Conservation (phyloP, 306 rosid species). For the Hippophae tibetana region DNA sequence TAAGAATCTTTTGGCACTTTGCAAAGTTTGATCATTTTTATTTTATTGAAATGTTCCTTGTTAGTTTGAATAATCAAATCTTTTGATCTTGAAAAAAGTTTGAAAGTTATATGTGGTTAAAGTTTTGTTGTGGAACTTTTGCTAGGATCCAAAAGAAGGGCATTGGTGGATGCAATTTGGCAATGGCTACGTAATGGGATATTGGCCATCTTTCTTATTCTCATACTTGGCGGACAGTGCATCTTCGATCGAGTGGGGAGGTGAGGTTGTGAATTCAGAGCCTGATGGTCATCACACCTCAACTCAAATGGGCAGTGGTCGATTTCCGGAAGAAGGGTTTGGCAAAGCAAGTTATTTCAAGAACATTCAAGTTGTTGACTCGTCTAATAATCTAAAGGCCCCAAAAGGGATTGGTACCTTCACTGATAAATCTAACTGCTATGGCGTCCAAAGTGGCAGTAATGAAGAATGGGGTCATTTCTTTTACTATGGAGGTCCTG, state of each 20-base stretch:
- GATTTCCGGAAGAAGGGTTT: slow-evolving; percentile 88
- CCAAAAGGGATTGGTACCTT: slow-evolving; percentile 79
- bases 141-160: slow-evolving; percentile 90
- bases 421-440: slow-evolving; percentile 86
- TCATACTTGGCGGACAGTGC: slow-evolving; percentile 94
- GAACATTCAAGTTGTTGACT: slow-evolving; percentile 85
- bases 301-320: slow-evolving; percentile 96
- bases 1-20: no score
- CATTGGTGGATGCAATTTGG: slow-evolving; percentile 99
- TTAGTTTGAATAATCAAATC: no score
- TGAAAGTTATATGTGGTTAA: no score
- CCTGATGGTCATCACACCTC: slow-evolving; percentile 81
- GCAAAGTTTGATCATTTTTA: no score
- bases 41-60: no score
- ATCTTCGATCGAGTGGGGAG: slow-evolving; percentile 98
- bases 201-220: slow-evolving; percentile 94
- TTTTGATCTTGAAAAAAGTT: no score
- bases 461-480: slow-evolving; percentile 97
- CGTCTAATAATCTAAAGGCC: slow-evolving; percentile 83
- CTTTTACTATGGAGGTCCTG: slow-evolving; percentile 99
- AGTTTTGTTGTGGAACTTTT: no score
- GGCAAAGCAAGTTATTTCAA: slow-evolving; percentile 91
- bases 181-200: slow-evolving; percentile 67
- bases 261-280: slow-evolving; percentile 87
- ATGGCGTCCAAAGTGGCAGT: slow-evolving; percentile 83